Evolutionary conservation across 495 filamentous ascomycete species (phyloP).

Genomic region (Xylaria castorea): DNA sequence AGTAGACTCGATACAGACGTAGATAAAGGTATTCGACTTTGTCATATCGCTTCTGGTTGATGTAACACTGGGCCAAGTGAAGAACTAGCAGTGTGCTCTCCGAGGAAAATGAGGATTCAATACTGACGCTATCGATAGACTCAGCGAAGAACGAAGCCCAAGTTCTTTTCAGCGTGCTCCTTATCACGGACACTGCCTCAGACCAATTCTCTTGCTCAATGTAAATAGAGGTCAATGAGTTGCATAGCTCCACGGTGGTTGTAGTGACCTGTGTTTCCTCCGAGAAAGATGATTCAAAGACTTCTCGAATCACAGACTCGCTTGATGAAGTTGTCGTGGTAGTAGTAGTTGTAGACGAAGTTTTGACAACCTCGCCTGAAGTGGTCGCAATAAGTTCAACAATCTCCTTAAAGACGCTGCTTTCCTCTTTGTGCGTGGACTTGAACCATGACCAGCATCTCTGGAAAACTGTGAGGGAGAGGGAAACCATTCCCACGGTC

Average conservation of each 20-base stretch:
- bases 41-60: conserved; percentile 24
- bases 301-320: conserved; percentile 23
- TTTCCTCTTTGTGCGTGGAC: conserved; percentile 19
- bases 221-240: conserved; percentile 14
- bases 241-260: conserved; percentile 14
- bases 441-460: conserved; percentile 26
- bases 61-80: conserved; percentile 14
- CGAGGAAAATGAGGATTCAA: conserved; percentile 13
- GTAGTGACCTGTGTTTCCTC: conserved; percentile 19
- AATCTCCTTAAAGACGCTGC: conserved; percentile 20
- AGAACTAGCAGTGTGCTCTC: conserved; percentile 17
- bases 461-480: conserved; percentile 20
- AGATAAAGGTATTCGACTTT: conserved; percentile 14
- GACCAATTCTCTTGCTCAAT: conserved; percentile 23
- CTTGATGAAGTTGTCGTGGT: conserved; percentile 12
- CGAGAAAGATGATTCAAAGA: conserved; percentile 18
- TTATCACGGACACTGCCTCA: conserved; percentile 19
- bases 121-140: conserved; percentile 14
- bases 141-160: conserved; percentile 25
- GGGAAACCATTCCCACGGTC: conserved; percentile 9
- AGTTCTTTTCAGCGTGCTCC: conserved; percentile 15
- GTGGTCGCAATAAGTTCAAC: conserved; percentile 20
- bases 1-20: conserved; percentile 16
- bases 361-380: conserved; percentile 17
- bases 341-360: conserved; percentile 7